A percentile compares a stretch with the other conserved stretches of the same genome.
These are phyloP conservation scores for Cajanus cajan DNA, from an alignment of 306 rosid species.

Conservation along the genomic window DNA sequence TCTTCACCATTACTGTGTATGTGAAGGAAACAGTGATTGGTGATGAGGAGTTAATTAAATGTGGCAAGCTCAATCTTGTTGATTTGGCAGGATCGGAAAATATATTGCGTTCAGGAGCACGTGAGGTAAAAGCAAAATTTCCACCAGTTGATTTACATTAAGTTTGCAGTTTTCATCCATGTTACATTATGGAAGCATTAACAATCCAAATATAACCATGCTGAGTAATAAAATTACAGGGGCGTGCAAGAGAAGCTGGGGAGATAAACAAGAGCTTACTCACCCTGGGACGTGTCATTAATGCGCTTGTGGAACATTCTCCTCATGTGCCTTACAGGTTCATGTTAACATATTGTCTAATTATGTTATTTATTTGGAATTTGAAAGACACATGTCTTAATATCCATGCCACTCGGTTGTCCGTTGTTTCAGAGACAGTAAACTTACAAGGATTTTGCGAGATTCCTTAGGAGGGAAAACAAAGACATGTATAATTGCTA, in stretches of 20 bases:
- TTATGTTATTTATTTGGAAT: neutral
- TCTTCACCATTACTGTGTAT: conserved; percentile 81
- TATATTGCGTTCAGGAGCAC: conserved; percentile 93
- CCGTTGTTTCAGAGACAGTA: conserved; percentile 73
- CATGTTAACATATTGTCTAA: neutral
- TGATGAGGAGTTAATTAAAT: conserved; percentile 89
- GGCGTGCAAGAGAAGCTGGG: conserved; percentile 99
- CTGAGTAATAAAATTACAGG: conserved; percentile 45
- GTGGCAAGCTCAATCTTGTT: conserved; percentile 98
- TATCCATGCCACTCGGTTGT: conserved; percentile 27
- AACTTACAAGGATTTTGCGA: conserved; percentile 88
- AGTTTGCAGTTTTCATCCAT: too few relatives aligned
- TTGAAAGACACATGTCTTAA: neutral
- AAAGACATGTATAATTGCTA: conserved; percentile 95
- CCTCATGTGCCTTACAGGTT: conserved; percentile 94
- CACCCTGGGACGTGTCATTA: conserved; percentile 94
- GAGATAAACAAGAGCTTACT: conserved; percentile 99
- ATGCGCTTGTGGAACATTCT: conserved; percentile 94
- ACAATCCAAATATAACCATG: too few relatives aligned
- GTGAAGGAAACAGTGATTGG: conserved; percentile 83
- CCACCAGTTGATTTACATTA: neutral
- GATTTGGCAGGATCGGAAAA: conserved; percentile 98
- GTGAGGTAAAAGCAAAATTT: conserved; percentile 62
- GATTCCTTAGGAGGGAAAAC: conserved; percentile 98
- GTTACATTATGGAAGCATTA: neutral